Evolutionary conservation across 768 basidiomycete species (phyloP).

Genomic region (Dictyophora rubrovolvata): DNA sequence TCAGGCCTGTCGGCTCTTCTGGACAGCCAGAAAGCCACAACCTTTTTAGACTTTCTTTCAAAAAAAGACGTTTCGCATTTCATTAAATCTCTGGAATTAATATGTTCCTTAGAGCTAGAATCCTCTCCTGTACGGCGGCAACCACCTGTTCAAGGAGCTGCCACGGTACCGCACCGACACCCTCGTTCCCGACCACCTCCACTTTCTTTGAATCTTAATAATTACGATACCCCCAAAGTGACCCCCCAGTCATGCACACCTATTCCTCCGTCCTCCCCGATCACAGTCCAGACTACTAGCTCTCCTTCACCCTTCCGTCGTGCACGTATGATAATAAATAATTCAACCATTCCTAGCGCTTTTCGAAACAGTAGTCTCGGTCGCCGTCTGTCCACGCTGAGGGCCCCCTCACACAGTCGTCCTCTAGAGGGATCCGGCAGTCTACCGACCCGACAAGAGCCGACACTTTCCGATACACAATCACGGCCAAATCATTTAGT

Average conservation of each 20-base stretch:
- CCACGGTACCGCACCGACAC: neutral
- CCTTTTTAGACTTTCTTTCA: neutral
- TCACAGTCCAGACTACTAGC: too few relatives aligned
- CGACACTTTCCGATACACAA: neutral
- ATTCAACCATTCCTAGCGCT: neutral
- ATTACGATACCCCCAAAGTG: neutral
- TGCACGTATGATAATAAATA: neutral
- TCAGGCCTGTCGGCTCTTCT: neutral
- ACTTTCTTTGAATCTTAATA: neutral
- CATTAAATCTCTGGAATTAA: slow-evolving; percentile 2
- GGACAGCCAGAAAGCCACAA: neutral
- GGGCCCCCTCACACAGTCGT: neutral
- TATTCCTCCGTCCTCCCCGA: neutral
- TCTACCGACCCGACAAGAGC: neutral
- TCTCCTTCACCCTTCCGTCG: neutral
- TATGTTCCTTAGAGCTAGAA: neutral
- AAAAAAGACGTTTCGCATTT: neutral
- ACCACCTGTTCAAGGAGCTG: neutral
- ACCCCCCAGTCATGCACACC: neutral
- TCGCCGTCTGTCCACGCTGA: neutral
- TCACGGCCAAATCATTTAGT: neutral
- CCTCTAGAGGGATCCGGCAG: neutral
- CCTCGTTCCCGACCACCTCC: neutral
- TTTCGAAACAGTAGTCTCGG: neutral
- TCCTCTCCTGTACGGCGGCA: neutral